A percentile compares a stretch with the other conserved stretches of the same genome.
These are phyloP conservation scores for Fomes fomentarius DNA, from an alignment of 1,284 basidiomycete species.

Conservation along the genomic window DNA sequence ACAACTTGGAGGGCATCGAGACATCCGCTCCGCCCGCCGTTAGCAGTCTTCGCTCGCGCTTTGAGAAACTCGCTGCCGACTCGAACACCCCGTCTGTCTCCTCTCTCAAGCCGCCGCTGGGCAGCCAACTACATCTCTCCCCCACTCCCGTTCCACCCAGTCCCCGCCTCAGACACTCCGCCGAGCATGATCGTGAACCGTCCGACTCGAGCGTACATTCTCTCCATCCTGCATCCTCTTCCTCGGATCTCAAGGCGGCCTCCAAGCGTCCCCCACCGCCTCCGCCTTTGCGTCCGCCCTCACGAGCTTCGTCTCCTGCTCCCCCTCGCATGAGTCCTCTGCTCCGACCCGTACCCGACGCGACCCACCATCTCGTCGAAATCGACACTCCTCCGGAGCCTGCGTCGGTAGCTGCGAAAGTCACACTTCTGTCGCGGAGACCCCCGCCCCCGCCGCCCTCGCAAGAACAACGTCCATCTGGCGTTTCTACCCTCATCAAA, in stretches of 20 bases:
- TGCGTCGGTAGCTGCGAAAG: constrained; percentile 27
- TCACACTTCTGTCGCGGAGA: constrained; percentile 29
- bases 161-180: constrained; percentile 43
- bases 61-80: constrained; percentile 58
- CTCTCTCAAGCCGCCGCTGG: constrained; percentile 24
- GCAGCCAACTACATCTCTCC: constrained; percentile 17
- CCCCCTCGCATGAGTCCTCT: constrained; percentile 46
- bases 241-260: constrained; percentile 50
- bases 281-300: constrained; percentile 46
- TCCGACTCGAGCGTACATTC: constrained; percentile 25
- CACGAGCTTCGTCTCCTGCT: constrained; percentile 45
- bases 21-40: constrained; percentile 60
- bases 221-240: constrained; percentile 51
- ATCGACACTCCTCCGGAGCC: constrained; percentile 12
- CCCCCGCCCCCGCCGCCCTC: constrained; percentile 29
- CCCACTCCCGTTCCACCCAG: constrained; percentile 34
- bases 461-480: constrained; percentile 25
- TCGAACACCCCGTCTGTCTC: constrained; percentile 13
- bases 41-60: constrained; percentile 65
- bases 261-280: constrained; percentile 62
- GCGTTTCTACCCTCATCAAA: constrained; percentile 49
- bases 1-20: constrained; percentile 38
- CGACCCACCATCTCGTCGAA: constrained; percentile 27
- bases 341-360: constrained; percentile 45
- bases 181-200: constrained; percentile 27